These are phyloP conservation scores for Botrytis byssoidea DNA, from an alignment of 2,329 filamentous ascomycete species.

Conservation along the genomic window DNA sequence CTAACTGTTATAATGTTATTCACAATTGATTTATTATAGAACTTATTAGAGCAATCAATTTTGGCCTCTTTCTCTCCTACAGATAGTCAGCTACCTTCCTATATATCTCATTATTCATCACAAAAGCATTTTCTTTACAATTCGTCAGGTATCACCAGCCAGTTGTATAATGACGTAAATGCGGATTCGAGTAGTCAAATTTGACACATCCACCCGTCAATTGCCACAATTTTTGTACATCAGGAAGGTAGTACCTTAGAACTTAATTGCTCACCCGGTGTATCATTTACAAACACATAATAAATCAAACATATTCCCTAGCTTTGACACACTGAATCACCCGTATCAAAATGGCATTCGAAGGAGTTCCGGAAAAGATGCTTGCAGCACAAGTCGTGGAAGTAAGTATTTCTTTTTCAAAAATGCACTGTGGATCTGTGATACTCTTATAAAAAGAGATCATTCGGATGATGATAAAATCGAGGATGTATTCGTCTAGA, in stretches of 20 bases:
- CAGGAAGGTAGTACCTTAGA: neutral
- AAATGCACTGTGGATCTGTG: neutral
- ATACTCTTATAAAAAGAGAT: neutral
- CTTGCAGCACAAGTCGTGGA: constrained; percentile 49
- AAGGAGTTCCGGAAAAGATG: constrained; percentile 46
- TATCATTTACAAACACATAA: neutral
- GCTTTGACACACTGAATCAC: neutral
- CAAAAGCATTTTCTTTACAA: too few relatives aligned
- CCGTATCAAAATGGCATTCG: constrained; percentile 21
- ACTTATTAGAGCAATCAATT: too few relatives aligned
- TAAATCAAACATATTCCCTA: neutral
- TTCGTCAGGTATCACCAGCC: too few relatives aligned
- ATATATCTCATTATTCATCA: too few relatives aligned
- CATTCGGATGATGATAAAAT: too few relatives aligned
- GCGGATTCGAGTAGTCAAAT: neutral
- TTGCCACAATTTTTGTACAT: neutral
- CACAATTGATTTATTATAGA: too few relatives aligned
- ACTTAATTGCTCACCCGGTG: neutral
- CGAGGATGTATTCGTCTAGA: neutral
- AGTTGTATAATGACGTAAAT: neutral
- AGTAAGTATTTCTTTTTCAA: constrained; percentile 32
- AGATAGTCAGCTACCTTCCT: too few relatives aligned
- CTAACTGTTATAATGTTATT: too few relatives aligned
- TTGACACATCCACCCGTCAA: neutral
- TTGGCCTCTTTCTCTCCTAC: too few relatives aligned